These are phyloP conservation scores for Astrocystis sublimbata DNA, from an alignment of 495 filamentous ascomycete species.

Conservation along the genomic window DNA sequence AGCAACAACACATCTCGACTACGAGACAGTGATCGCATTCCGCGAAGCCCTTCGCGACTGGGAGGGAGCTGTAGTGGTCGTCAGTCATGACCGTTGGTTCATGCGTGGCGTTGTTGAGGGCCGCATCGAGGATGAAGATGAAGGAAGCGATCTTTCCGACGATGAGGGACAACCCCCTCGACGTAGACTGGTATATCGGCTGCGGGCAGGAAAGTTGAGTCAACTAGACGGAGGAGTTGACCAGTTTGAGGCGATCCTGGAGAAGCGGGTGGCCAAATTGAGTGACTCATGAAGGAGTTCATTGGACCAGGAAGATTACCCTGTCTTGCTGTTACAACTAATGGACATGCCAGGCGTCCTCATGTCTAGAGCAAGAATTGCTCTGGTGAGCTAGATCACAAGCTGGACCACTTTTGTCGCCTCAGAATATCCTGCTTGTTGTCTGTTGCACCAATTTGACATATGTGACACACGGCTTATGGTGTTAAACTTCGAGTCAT, in stretches of 20 bases:
- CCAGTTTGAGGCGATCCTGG: slow-evolving; percentile 64
- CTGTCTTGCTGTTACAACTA: background rate
- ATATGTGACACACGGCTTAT: no score
- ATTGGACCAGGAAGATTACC: background rate
- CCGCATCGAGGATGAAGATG: slow-evolving; percentile 52
- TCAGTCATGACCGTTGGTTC: slow-evolving; percentile 79
- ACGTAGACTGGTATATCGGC: slow-evolving; percentile 59
- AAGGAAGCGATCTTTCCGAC: slow-evolving; percentile 49
- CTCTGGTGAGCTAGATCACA: background rate
- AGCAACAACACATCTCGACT: slow-evolving; percentile 83
- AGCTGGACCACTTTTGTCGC: background rate
- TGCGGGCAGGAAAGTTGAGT: slow-evolving; percentile 59
- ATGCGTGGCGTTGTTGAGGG: slow-evolving; percentile 69
- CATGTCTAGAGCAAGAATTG: no score
- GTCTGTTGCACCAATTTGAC: background rate
- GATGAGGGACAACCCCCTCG: slow-evolving; percentile 40
- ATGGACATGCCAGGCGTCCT: no score
- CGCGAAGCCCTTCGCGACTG: slow-evolving; percentile 63
- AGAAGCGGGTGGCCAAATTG: slow-evolving; percentile 58
- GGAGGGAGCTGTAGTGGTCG: slow-evolving; percentile 69
- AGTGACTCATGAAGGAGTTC: slow-evolving; percentile 24
- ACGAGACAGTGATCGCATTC: slow-evolving; percentile 71
- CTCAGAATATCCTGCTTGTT: background rate
- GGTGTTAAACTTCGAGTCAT: background rate
- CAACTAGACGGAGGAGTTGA: slow-evolving; percentile 58